Evolutionary conservation across 257 asterid genomes (phyloP), one percentile per base, ranked within the genome.

Genomic region (Gentiana dahurica): DNA sequence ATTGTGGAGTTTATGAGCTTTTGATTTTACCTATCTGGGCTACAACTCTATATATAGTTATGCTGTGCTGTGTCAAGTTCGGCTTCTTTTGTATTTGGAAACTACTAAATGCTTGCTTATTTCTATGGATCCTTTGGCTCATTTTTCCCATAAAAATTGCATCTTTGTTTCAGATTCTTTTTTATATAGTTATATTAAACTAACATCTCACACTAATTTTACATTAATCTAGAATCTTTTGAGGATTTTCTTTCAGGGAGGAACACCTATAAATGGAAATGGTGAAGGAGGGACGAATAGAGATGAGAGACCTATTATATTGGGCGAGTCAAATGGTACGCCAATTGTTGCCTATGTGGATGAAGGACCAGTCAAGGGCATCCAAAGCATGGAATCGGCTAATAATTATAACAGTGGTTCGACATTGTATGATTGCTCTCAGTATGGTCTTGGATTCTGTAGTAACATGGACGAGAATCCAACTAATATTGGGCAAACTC

Each of bases 361-460:
- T 53, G 84, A 81, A 59, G 86, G 73, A 49, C 80, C 78, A 6
- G 56, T 52, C 44, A 66, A 71, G 62, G 79, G 73, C 65, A 44
- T 75, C 37, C 67, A 59, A 51, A 65, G 55, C 61, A 66, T 69
- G 36, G 87, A 85, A 37, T 81, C 65, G 50, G 53, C 72, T 56
- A 79, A 79, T 70, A 94, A 85, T 51, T 84, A 71, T 71, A 79
- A 82, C 43, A 51, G 85, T 13, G 70, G 82, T 70, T 78, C 85
- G 67, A 66, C 84, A 36, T 68, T 81, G 65, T 94, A 63, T 53
- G 95, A 81, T 57, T 67, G 77, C 60, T 76, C 90, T 1, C 90
- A 75, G 36, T 71, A 81, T 59, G 98, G 98, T 62, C 66, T 87
- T 68, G 95, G 97, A 44, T 83, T 84, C 73, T 12, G 43, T 69